Evolutionary conservation across 2,329 filamentous ascomycete species (phyloP), one percentile per base, ranked within the genome.

Genomic region (Penicillium palitans): DNA sequence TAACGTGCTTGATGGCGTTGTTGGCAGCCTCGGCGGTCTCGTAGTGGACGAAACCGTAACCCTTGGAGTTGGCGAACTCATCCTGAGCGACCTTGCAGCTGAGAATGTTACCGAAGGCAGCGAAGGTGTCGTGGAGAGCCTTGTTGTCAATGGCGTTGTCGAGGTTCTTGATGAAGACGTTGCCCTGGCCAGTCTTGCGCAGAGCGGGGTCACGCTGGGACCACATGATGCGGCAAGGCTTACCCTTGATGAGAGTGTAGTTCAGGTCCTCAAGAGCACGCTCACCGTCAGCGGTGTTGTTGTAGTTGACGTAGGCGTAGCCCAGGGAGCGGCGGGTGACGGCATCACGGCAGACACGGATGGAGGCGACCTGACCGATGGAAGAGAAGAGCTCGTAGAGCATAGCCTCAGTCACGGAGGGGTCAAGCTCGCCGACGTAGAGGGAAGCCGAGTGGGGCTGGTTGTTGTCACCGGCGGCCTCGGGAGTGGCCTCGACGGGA

Each of bases 221-320:
- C 95, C 95, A 99, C 95, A 99, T 99, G 83, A 99, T 99, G 75
- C 95, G 93, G 90, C 95, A 99, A 61, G 95, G 93, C 76, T 90
- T 92, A 72, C 93, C 93, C 87, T 98, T 98, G 84, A 99, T 98
- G 72, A 97, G 84, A 65, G 95, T 99, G 85, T 99, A 99, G 87
- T 99, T 99, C 71, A 99, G 87, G 82, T 99, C 95, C 82, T 99
- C 95, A 62, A 99, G 88, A 72, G 95, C 95, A 81, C 96, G 96
- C 85, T 99, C 95, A 72, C 95, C 95, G 77, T 99, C 95, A 63
- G 87, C 79, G 63, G 93, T 96, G 79, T 91, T 93, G 85, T 98
- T 99, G 87, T 98, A 99, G 87, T 99, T 99, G 81, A 99, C 95
- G 79, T 99, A 99, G 79, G 95, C 95, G 79, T 99, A 99, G 69